Conservation (phyloP, 306 rosid genomes). For the Cyamopsis tetragonoloba region DNA sequence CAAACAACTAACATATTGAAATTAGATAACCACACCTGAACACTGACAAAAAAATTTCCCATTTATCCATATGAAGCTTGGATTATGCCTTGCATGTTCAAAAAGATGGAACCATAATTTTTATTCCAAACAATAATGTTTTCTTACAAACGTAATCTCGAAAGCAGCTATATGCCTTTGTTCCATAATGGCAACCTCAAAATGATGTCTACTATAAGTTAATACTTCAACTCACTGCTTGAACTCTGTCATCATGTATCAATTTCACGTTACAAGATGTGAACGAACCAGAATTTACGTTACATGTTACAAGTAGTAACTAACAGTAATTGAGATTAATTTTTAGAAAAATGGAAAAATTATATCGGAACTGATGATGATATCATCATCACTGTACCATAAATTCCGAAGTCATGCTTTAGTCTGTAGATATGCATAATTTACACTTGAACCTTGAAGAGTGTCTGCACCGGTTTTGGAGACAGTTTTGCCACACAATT, state of each 20-base stretch:
- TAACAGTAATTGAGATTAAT: background rate
- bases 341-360: constrained; percentile 18
- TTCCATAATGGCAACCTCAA: constrained; percentile 24
- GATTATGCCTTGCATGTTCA: too few species aligned
- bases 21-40: too few species aligned
- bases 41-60: too few species aligned
- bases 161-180: constrained; percentile 33
- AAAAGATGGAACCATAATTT: background rate
- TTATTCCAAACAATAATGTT: constrained; percentile 10
- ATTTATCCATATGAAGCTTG: too few species aligned
- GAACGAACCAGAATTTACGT: constrained; percentile 44
- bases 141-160: constrained; percentile 27
- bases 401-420: constrained; percentile 19
- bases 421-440: constrained; percentile 12
- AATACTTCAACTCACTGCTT: constrained; percentile 26
- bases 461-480: constrained; percentile 40
- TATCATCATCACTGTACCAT: constrained; percentile 20
- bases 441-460: constrained; percentile 45
- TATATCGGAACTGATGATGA: constrained; percentile 19
- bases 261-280: constrained; percentile 41
- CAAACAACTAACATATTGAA: too few species aligned
- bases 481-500: constrained; percentile 62
- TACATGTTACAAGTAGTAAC: constrained; percentile 30
- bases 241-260: constrained; percentile 27
- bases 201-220: constrained; percentile 15